These are phyloP conservation scores for Triticum monococcum DNA, from an alignment of 176 grass and related monocot genomes.

Conservation along the genomic window DNA sequence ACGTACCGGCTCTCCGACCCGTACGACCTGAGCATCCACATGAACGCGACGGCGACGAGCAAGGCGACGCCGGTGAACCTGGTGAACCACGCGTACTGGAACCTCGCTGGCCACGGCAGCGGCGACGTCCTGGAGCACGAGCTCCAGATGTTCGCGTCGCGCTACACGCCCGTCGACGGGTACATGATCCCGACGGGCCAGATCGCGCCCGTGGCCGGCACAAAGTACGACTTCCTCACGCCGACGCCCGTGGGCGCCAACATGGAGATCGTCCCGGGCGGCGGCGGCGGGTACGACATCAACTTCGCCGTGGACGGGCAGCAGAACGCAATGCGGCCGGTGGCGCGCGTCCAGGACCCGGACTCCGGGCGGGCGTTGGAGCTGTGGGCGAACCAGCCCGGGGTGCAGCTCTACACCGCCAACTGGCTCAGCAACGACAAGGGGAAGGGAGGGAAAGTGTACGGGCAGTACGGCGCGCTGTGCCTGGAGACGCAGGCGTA, in stretches of 20 bases:
- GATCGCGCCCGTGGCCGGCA: constrained; percentile 43
- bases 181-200: constrained; percentile 5
- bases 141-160: not conserved
- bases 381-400: constrained; percentile 81
- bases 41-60: constrained; percentile 48
- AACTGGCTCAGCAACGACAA: constrained; percentile 40
- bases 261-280: constrained; percentile 34
- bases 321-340: constrained; percentile 27
- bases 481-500: constrained; percentile 92
- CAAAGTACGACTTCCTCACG: constrained; percentile 53
- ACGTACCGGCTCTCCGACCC: constrained; percentile 57
- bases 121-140: not conserved
- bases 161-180: not conserved
- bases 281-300: constrained; percentile 51
- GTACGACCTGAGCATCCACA: constrained; percentile 53
- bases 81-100: constrained; percentile 73
- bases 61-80: constrained; percentile 83
- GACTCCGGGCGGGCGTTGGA: constrained; percentile 43
- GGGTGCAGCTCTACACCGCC: constrained; percentile 83
- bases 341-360: constrained; percentile 20
- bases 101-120: constrained; percentile 31
- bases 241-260: constrained; percentile 36
- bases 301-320: constrained; percentile 50
- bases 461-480: constrained; percentile 46
- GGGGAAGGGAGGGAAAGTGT: constrained; percentile 58